Evolutionary conservation across 23 red algal genomes (phyloP).

Genomic region (Agarophyton chilense): DNA sequence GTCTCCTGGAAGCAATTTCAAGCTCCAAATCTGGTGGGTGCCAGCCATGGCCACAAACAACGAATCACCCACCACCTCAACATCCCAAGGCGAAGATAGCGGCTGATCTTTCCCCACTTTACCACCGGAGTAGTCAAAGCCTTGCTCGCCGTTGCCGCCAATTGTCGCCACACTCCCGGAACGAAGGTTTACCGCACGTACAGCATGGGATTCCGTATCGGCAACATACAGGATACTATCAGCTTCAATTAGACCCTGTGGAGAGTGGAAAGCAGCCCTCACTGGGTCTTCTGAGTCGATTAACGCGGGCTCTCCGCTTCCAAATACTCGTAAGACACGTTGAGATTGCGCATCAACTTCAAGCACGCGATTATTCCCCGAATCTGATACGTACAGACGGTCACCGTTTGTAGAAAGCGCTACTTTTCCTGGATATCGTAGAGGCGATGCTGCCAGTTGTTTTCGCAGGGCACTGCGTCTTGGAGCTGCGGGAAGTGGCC

Average conservation of each 20-base stretch:
- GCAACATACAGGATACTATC: conserved; percentile 66
- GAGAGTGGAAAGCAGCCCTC: conserved; percentile 60
- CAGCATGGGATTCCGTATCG: conserved; percentile 86
- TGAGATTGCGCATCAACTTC: conserved; percentile 42
- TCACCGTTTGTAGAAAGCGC: conserved; percentile 26
- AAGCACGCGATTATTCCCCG: conserved; percentile 86
- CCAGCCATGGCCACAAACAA: conserved; percentile 85
- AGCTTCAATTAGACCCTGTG: conserved; percentile 78
- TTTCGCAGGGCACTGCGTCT: conserved; percentile 1
- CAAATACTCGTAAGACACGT: conserved; percentile 63
- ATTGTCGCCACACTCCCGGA: conserved; percentile 70
- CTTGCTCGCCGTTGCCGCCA: conserved; percentile 70
- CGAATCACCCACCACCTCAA: conserved; percentile 48
- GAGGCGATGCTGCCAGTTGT: background rate
- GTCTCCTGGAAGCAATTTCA: conserved; percentile 24
- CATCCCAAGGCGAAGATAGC: conserved; percentile 83
- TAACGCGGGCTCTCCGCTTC: conserved; percentile 71
- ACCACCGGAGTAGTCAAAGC: conserved; percentile 68
- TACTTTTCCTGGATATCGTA: conserved; percentile 82
- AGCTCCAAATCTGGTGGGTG: conserved; percentile 85
- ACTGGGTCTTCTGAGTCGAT: conserved; percentile 56
- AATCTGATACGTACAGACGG: conserved; percentile 80
- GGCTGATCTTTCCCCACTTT: conserved; percentile 56
- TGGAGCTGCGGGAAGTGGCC: conserved; percentile 62
- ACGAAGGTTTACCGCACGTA: conserved; percentile 68